Base-by-base conservation (phyloP, 345 rosid genomes). In the Rhizophora mangle region DNA sequence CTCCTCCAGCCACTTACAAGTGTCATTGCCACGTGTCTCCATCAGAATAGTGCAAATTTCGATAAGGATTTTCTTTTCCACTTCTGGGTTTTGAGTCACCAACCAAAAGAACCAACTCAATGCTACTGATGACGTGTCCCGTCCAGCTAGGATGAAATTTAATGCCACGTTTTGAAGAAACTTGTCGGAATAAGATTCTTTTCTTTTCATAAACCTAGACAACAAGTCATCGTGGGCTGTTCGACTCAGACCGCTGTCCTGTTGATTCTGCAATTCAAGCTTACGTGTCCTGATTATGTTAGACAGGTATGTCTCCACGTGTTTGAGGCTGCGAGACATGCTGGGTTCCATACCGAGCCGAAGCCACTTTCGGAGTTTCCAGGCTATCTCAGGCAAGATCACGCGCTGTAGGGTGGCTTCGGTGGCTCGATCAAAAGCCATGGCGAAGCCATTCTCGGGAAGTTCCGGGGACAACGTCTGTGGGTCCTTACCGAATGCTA, bases 21-120 rank as follows among this genome's bases (percentile, higher is more conserved):
- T 32, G 72, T 80, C 74, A 0, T 36, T 22, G 65, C 84, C 84
- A 53, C 86, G 84, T 51, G 86, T 83, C 58, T 78, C 80, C 70
- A 67, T 32, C 53, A 83, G 62, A 37, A 83, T 71, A 11, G 72
- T 49, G 61, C 86, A 75, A 32, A 83, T 64, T 52, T 83, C 82
- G 1, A 39, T 36, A 60, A 83, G 60, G 59, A 83, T 78, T 62
- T 80, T 78, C 62, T 80, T 79, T 49, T 83, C 86, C 16, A 78
- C 82, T 1, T 55, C 13, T 0, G 86, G 82, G 59, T 78, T 64
- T 9, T 54, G 60, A 61, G 47, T 56, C 15, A 78, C 79, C 59
- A 75, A 27, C 82, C 82, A 83, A 60, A 83, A 83, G 74, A 83
- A 83, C 84, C 86, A 83, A 65, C 82, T 80, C 63, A 83, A 26